Percentiles rank a stretch among this genome's conserved stretches.
These are phyloP conservation scores for Tilletia horrida DNA, from an alignment of 1,284 basidiomycete species.

Conservation along the genomic window DNA sequence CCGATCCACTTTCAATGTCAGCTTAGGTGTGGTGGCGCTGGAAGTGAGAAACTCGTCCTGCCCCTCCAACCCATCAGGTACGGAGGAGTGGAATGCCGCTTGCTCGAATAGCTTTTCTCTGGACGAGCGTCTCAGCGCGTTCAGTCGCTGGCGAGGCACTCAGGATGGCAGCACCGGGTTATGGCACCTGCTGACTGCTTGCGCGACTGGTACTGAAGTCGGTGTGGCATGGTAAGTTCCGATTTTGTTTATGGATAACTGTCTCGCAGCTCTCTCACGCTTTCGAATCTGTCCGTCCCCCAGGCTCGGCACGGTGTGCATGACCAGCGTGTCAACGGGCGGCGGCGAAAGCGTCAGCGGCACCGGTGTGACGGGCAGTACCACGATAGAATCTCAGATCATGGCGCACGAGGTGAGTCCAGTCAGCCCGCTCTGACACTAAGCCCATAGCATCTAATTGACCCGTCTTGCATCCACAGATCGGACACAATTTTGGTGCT, in stretches of 20 bases:
- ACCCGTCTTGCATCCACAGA: not conserved
- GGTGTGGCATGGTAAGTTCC: constrained; percentile 72
- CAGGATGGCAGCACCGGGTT: constrained; percentile 73
- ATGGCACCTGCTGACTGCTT: constrained; percentile 87
- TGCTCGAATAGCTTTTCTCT: constrained; percentile 56
- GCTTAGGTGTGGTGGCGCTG: constrained; percentile 76
- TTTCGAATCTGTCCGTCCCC: not conserved
- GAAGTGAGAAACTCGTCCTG: constrained; percentile 63
- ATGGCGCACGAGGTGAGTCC: constrained; percentile 78
- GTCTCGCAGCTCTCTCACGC: constrained; percentile 51
- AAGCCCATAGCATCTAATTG: not conserved
- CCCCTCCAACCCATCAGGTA: constrained; percentile 55
- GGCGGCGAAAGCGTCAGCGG: constrained; percentile 67
- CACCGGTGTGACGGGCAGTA: constrained; percentile 75
- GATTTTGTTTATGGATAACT: constrained; percentile 64
- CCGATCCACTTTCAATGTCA: constrained; percentile 73
- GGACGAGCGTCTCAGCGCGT: constrained; percentile 71
- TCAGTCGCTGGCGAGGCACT: constrained; percentile 76
- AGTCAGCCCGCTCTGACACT: not conserved
- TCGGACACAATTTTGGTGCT: constrained; percentile 80
- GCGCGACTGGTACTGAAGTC: constrained; percentile 77
- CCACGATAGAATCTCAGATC: constrained; percentile 66
- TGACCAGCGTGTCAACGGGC: constrained; percentile 58
- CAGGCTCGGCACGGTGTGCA: constrained; percentile 44
- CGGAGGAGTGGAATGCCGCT: constrained; percentile 51